These are phyloP conservation scores for Hagleromyces aurorensis DNA, from an alignment of 805 yeast species.

Conservation along the genomic window DNA sequence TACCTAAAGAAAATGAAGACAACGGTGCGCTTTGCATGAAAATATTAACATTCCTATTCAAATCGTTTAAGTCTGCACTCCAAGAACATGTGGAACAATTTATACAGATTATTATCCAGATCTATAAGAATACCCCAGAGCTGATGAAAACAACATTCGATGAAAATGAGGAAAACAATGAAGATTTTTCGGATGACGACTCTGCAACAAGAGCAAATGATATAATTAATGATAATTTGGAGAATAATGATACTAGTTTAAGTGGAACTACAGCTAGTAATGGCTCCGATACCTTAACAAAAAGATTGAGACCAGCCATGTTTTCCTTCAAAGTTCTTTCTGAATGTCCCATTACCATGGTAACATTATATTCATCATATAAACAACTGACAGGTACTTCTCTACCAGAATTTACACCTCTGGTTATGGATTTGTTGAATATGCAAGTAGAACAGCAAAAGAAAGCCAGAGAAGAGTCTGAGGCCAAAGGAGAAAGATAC, in stretches of 20 bases:
- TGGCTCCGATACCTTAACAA: slow-evolving; percentile 24
- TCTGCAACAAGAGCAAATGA: slow-evolving; percentile 10
- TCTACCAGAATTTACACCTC: slow-evolving; percentile 71
- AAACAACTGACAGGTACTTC: slow-evolving; percentile 65
- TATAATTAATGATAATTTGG: slow-evolving; percentile 6
- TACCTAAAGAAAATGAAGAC: slow-evolving; percentile 83
- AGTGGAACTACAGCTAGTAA: slow-evolving; percentile 3
- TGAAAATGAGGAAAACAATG: slow-evolving; percentile 11
- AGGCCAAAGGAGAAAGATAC: slow-evolving; percentile 47
- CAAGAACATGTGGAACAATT: slow-evolving; percentile 71
- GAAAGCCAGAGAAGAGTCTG: slow-evolving; percentile 51
- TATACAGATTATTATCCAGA: slow-evolving; percentile 61
- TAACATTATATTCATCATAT: slow-evolving; percentile 80
- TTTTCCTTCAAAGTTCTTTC: slow-evolving; percentile 84
- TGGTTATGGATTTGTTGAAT: slow-evolving; percentile 62
- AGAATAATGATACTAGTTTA: slow-evolving; percentile 2
- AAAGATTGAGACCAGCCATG: slow-evolving; percentile 58
- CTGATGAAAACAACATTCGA: slow-evolving; percentile 67
- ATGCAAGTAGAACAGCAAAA: slow-evolving; percentile 80
- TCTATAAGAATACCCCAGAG: slow-evolving; percentile 72
- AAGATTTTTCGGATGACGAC: slow-evolving; percentile 9
- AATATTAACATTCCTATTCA: slow-evolving; percentile 75
- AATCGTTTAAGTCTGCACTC: slow-evolving; percentile 65
- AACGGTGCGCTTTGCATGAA: slow-evolving; percentile 90
- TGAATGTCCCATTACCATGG: slow-evolving; percentile 97